These are phyloP conservation scores for Candida andamanensis DNA, from an alignment of 805 yeast genomes.

Conservation along the genomic window DNA sequence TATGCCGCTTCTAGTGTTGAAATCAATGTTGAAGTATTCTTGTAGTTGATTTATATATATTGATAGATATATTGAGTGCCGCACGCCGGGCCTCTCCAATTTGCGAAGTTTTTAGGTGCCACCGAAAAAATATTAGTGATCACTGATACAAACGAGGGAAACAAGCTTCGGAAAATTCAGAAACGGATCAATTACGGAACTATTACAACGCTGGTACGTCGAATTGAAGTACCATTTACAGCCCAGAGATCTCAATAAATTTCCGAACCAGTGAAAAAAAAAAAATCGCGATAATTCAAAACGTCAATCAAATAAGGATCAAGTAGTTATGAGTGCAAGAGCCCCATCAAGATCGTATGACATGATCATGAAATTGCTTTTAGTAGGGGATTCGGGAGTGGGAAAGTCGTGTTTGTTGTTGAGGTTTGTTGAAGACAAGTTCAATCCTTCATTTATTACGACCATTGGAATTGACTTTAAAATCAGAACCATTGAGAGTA, in stretches of 20 bases:
- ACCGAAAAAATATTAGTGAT: too few relatives aligned
- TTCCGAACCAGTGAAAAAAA: too few relatives aligned
- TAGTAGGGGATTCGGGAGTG: constrained; percentile 90
- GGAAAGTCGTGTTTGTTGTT: constrained; percentile 87
- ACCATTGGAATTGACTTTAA: constrained; percentile 98
- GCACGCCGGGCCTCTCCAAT: too few relatives aligned
- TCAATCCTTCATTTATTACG: constrained; percentile 93
- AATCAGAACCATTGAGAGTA: constrained; percentile 90
- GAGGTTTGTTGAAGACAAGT: constrained; percentile 93
- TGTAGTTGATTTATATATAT: constrained; percentile 31
- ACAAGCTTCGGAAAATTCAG: too few relatives aligned
- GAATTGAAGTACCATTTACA: too few relatives aligned
- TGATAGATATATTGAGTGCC: too few relatives aligned
- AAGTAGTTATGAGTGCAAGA: constrained; percentile 63
- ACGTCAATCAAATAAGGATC: background rate
- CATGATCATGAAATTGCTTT: constrained; percentile 83
- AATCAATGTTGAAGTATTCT: constrained; percentile 81
- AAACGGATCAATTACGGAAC: too few relatives aligned
- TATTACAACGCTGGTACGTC: too few relatives aligned
- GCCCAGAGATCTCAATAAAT: too few relatives aligned
- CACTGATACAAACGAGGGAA: too few relatives aligned
- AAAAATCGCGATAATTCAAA: background rate
- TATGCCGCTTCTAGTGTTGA: constrained; percentile 91
- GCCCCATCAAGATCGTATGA: constrained; percentile 74
- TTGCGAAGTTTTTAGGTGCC: too few relatives aligned